Evolutionary conservation across 768 basidiomycete genomes (phyloP).

Genomic region (Lactarius quietus): DNA sequence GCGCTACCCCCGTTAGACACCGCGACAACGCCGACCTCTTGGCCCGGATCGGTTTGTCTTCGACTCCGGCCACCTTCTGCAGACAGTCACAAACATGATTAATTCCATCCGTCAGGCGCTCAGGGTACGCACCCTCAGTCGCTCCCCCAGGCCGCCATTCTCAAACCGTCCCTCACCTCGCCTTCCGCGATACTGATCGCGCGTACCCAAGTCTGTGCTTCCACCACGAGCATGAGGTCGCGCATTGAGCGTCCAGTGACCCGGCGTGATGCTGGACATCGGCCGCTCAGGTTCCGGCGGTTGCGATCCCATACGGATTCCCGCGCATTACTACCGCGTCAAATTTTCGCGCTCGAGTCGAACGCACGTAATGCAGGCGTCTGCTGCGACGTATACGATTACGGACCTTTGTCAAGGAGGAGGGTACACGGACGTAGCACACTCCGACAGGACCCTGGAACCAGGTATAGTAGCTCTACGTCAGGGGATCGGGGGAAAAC

Average conservation of each 20-base stretch:
- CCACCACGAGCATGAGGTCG: slow-evolving; percentile 22
- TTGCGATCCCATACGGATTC: slow-evolving; percentile 16
- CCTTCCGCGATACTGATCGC: not conserved
- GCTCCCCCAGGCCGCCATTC: too few relatives aligned
- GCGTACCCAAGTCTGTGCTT: slow-evolving; percentile 20
- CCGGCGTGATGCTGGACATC: too few relatives aligned
- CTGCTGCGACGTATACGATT: slow-evolving; percentile 19
- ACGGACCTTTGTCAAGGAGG: slow-evolving; percentile 5
- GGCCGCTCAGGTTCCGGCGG: slow-evolving; percentile 7
- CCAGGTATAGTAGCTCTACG: slow-evolving; percentile 39
- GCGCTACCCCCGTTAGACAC: too few relatives aligned
- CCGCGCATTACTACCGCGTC: slow-evolving; percentile 23
- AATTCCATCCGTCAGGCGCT: slow-evolving; percentile 46
- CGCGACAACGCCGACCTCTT: too few relatives aligned
- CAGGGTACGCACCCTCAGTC: not conserved
- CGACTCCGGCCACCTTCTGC: too few relatives aligned
- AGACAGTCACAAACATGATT: slow-evolving; percentile 45
- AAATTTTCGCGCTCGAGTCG: slow-evolving; percentile 13
- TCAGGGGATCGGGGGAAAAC: slow-evolving; percentile 37
- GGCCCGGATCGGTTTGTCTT: too few relatives aligned
- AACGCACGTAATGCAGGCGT: slow-evolving; percentile 10
- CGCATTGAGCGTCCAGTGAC: slow-evolving; percentile 13
- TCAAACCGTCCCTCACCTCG: too few relatives aligned
- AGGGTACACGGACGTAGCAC: not conserved
- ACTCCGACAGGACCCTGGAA: not conserved